Base-by-base conservation (phyloP, 2,329 filamentous ascomycete species). In the Trichoderma sp. region DNA sequence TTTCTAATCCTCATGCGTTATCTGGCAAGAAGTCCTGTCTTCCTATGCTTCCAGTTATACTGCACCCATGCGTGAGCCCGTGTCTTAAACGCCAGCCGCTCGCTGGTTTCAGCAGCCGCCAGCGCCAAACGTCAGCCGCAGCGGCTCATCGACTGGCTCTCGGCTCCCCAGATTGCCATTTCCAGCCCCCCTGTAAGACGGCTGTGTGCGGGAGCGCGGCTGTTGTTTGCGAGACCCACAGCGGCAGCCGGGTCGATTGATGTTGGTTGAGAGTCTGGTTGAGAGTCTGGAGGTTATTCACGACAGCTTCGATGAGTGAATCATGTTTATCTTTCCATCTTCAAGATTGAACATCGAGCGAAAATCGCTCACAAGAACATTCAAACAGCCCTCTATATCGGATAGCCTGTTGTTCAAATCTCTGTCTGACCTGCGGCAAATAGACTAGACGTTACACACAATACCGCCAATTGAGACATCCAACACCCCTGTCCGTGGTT, bases 41-140 rank as follows among this genome's bases (percentile, higher is more conserved):
- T n/a, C n/a, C n/a, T n/a, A n/a, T 3, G 26, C 26, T 34, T 19
- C 30, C 24, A 15, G 41, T 21, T 24, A 7, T 28, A 28, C 26
- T 28, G 19, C 47, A 7, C 1, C 47, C 2, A 21, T 51, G 7
- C 24, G 26, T 26, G 5, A 5, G 48, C n/a, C 28, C 48, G 12
- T 30, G 26, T 26, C 15, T n/a, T 7, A 28, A 30, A 51, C 48
- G 48, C 48, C 34, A 34, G 48, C 17, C 41, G 41, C 41, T 6
- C 34, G 58, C 41, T 6, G 21, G 58, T 62, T 62, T 54, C 58
- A 62, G n/a, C 39, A 62, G 48, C 47, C 58, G 58, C 58, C 48
- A 51, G 58, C 55, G 55, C 55, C 55, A 30, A 58, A 45, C 24
- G 19, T 7, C 50, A 17, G 30, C 10, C 17, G 9, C 50, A 30